Percentiles rank a stretch among this genome's conserved stretches.
These are phyloP conservation scores for Torulaspora maleeae DNA, from an alignment of 805 yeast species.

Conservation along the genomic window DNA sequence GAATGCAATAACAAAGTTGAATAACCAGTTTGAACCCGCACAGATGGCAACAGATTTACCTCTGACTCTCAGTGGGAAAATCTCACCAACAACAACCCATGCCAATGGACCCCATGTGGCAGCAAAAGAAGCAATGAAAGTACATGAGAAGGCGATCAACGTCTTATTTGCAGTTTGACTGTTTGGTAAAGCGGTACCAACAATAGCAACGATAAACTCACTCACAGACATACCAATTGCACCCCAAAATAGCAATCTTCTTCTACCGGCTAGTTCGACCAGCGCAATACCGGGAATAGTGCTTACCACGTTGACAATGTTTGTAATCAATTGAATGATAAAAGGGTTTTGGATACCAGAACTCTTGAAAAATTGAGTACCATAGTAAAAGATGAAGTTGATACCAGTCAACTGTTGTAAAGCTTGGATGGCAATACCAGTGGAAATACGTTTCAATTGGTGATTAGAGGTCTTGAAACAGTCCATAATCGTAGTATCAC, in stretches of 20 bases:
- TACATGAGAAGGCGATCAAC: constrained; percentile 67
- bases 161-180: constrained; percentile 57
- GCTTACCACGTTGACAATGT: constrained; percentile 56
- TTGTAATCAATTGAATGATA: constrained; percentile 54
- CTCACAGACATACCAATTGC: constrained; percentile 56
- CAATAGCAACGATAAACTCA: constrained; percentile 42
- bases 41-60: constrained; percentile 56
- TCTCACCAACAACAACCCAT: constrained; percentile 63
- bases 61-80: constrained; percentile 69
- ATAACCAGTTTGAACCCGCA: constrained; percentile 59
- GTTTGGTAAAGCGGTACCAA: constrained; percentile 35
- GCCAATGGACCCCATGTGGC: constrained; percentile 75
- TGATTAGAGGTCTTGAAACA: constrained; percentile 64
- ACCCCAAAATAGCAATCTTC: constrained; percentile 46
- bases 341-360: constrained; percentile 57
- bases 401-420: constrained; percentile 68
- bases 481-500: constrained; percentile 58
- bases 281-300: constrained; percentile 49
- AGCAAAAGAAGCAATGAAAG: constrained; percentile 69
- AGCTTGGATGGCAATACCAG: constrained; percentile 56
- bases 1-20: constrained; percentile 67
- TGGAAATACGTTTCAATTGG: constrained; percentile 43
- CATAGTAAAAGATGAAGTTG: constrained; percentile 65
- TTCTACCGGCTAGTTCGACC: constrained; percentile 54
- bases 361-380: constrained; percentile 56